A percentile compares a stretch with the other conserved stretches of the same genome.
Evolutionary conservation across 2,329 filamentous ascomycete species (phyloP).

Genomic region (Coniochaeta sp.): DNA sequence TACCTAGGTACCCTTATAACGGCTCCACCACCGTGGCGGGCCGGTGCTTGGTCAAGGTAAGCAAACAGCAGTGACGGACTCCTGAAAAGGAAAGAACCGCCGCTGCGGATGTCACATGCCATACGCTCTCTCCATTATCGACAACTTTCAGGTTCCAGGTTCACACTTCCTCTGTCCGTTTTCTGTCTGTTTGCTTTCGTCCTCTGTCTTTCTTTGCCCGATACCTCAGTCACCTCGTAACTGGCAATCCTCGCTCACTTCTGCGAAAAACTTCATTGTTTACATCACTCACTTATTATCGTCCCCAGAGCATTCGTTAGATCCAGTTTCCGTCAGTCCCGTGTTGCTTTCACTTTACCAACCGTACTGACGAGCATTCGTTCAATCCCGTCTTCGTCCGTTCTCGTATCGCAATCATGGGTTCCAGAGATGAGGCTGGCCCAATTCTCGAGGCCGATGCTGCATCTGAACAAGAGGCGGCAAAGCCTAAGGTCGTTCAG

Average conservation of each 20-base stretch:
- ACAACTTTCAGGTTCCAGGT: neutral
- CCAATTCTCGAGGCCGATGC: neutral
- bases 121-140: neutral
- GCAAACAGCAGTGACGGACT: neutral
- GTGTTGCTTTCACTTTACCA: too few relatives aligned
- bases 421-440: neutral
- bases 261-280: neutral
- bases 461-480: neutral
- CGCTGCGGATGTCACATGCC: neutral
- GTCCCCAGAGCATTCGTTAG: too few relatives aligned
- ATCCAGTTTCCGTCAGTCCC: too few relatives aligned
- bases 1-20: too few relatives aligned
- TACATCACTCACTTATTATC: neutral
- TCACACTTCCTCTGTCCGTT: too few relatives aligned
- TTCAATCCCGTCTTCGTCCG: neutral
- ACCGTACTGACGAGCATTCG: neutral
- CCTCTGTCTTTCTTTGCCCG: too few relatives aligned
- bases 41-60: too few relatives aligned
- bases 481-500: neutral
- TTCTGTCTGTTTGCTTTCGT: neutral
- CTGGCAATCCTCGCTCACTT: neutral
- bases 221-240: too few relatives aligned
- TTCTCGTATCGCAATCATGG: neutral
- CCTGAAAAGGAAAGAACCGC: neutral
- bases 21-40: neutral